These are phyloP conservation scores for Phellopilus nigrolimitatus DNA, from an alignment of 1,284 basidiomycete genomes.

Conservation along the genomic window DNA sequence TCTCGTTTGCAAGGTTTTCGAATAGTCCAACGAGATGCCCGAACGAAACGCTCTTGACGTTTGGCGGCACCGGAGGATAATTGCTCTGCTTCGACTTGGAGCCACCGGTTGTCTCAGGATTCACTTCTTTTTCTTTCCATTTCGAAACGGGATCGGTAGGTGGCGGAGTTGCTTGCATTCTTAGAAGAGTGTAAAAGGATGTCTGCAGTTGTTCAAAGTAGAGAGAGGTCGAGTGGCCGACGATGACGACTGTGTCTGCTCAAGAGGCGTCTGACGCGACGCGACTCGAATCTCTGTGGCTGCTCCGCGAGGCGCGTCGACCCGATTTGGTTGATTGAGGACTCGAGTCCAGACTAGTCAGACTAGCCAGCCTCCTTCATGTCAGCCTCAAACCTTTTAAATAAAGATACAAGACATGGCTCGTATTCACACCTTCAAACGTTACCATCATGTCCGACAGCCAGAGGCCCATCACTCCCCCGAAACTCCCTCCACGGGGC, in stretches of 20 bases:
- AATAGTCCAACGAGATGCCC: constrained; percentile 61
- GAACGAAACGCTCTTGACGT: constrained; percentile 64
- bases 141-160: background rate
- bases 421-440: background rate
- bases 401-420: background rate
- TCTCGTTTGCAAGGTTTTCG: constrained; percentile 61
- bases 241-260: too few relatives aligned
- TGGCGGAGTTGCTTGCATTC: constrained; percentile 13
- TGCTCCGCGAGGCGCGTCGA: background rate
- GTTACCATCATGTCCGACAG: constrained; percentile 17
- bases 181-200: background rate
- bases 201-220: background rate
- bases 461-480: constrained; percentile 17
- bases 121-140: background rate
- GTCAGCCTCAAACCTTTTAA: constrained; percentile 1
- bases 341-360: background rate
- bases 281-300: background rate
- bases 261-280: background rate
- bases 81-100: background rate
- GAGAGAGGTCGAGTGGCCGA: too few relatives aligned
- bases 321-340: background rate
- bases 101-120: background rate
- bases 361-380: background rate
- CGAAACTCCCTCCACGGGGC: constrained; percentile 31
- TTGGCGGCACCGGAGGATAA: constrained; percentile 55